Conservation (phyloP, 2,329 filamentous ascomycete genomes). For the Stenocarpella maydis region DNA sequence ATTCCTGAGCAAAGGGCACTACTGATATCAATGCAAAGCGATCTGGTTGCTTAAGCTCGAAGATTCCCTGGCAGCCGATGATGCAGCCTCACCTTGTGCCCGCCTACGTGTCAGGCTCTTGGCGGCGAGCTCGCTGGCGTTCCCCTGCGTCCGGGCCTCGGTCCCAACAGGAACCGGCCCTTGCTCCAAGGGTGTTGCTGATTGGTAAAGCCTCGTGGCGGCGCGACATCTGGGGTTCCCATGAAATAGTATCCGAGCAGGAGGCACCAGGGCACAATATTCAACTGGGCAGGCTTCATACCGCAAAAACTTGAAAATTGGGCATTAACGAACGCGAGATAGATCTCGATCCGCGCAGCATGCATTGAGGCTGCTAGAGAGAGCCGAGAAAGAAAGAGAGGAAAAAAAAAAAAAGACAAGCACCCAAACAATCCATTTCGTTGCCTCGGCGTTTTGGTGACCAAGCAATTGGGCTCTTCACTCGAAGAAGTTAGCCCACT, state of each 20-base stretch:
- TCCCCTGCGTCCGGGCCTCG: constrained; percentile 6
- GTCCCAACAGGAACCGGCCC: background rate
- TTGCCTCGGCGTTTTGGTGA: background rate
- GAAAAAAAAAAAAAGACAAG: background rate
- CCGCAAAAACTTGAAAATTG: constrained; percentile 3
- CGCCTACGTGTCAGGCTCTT: constrained; percentile 21
- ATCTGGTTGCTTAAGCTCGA: constrained; percentile 10
- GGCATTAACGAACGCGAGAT: constrained; percentile 12
- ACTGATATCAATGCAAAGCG: background rate
- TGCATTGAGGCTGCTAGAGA: constrained; percentile 1
- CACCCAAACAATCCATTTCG: background rate
- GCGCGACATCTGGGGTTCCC: background rate
- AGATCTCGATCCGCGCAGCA: background rate
- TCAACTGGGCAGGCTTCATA: background rate
- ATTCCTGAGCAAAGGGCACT: constrained; percentile 22
- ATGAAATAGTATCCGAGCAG: background rate
- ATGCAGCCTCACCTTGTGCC: constrained; percentile 19
- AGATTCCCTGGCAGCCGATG: constrained; percentile 8
- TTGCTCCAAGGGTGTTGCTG: constrained; percentile 20
- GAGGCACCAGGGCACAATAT: background rate
- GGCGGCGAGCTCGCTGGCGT: constrained; percentile 2
- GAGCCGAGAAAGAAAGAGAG: background rate
- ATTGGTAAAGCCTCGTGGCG: constrained; percentile 15
- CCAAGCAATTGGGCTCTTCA: background rate
- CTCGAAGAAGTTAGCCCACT: background rate